phyloP scores from a whole-genome alignment of 768 basidiomycete genomes.

The Mycena vitilis region DNA sequence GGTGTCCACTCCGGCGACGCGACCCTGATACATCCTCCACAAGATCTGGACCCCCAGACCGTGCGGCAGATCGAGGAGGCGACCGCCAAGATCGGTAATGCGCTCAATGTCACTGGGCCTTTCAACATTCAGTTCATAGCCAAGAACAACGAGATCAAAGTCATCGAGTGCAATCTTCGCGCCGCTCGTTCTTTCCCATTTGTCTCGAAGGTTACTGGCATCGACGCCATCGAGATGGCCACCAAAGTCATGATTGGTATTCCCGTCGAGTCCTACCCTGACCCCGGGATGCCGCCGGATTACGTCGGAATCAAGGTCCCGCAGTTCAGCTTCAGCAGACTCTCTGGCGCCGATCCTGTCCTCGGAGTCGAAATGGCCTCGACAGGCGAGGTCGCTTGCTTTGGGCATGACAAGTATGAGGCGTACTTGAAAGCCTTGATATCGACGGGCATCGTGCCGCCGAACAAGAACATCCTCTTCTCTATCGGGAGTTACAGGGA shows the following conservation, averaged over 20 bases:
- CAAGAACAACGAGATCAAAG: constrained; percentile 99
- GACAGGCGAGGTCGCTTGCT: constrained; percentile 98
- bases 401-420: constrained; percentile 97
- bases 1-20: constrained; percentile 99
- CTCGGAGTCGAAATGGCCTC: constrained; percentile 99
- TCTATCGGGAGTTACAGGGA: constrained; percentile 98
- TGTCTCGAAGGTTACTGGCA: constrained; percentile 97
- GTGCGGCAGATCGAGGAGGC: constrained; percentile 97
- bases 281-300: constrained; percentile 85
- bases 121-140: constrained; percentile 99
- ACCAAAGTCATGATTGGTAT: constrained; percentile 98
- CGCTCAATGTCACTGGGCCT: constrained; percentile 97
- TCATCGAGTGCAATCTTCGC: constrained; percentile 98
- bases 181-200: constrained; percentile 99
- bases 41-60: constrained; percentile 97
- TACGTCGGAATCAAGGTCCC: constrained; percentile 99
- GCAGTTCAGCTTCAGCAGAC: constrained; percentile 98
- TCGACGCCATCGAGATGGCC: constrained; percentile 98
- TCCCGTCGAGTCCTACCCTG: constrained; percentile 91
- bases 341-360: constrained; percentile 97
- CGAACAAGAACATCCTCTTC: constrained; percentile 97
- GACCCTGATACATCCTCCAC: constrained; percentile 97
- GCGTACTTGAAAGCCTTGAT: constrained; percentile 98
- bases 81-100: constrained; percentile 96
- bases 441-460: constrained; percentile 93